These are phyloP conservation scores for Saturnispora saitoi DNA, from an alignment of 805 yeast genomes.

Conservation along the genomic window DNA sequence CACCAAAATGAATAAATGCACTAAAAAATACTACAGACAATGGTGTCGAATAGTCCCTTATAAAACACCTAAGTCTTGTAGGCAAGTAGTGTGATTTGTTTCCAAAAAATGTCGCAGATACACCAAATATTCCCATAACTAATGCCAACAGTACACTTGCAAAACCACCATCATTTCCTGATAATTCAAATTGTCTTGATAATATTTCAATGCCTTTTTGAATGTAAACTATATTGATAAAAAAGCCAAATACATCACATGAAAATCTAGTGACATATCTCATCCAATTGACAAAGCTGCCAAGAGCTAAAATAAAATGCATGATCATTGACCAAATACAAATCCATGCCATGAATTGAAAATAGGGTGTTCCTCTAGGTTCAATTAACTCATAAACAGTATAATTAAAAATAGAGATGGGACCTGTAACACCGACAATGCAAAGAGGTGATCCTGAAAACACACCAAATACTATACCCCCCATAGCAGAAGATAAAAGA, in stretches of 20 bases:
- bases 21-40: slow-evolving; percentile 79
- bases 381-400: slow-evolving; percentile 70
- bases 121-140: slow-evolving; percentile 70
- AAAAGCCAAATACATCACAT: slow-evolving; percentile 89
- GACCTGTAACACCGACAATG: slow-evolving; percentile 96
- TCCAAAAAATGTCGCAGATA: slow-evolving; percentile 52
- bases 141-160: slow-evolving; percentile 68
- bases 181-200: slow-evolving; percentile 51
- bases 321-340: slow-evolving; percentile 83
- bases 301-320: slow-evolving; percentile 64
- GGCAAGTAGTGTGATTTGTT: slow-evolving; percentile 51
- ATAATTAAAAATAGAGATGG: slow-evolving; percentile 83
- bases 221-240: slow-evolving; percentile 78
- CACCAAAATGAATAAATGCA: slow-evolving; percentile 90
- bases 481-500: slow-evolving; percentile 73
- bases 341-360: slow-evolving; percentile 94
- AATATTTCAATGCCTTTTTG: slow-evolving; percentile 87
- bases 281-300: slow-evolving; percentile 59
- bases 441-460: slow-evolving; percentile 87
- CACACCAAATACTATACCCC: slow-evolving; percentile 81
- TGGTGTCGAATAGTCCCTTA: slow-evolving; percentile 85
- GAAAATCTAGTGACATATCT: slow-evolving; percentile 71
- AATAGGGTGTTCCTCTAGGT: slow-evolving; percentile 47
- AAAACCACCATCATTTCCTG: slow-evolving; percentile 34
- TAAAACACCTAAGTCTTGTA: slow-evolving; percentile 52